Percentiles rank a stretch among this genome's conserved stretches.
Conservation (phyloP, 257 asterid genomes). For the Scutellaria minor region DNA sequence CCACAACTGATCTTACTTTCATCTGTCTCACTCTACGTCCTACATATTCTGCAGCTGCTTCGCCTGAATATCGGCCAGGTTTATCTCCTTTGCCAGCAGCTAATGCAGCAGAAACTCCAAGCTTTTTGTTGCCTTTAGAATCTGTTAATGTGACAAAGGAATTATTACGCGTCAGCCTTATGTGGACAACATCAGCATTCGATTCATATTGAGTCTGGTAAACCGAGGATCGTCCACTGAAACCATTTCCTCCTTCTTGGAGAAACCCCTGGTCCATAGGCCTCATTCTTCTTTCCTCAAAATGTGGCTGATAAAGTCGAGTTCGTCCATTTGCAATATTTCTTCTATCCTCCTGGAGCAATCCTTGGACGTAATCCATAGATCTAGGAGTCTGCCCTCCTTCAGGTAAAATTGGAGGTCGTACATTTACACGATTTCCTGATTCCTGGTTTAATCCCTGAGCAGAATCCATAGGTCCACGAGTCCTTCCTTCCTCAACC, state of each 20-base stretch:
- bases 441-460: background rate
- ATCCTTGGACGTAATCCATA: constrained; percentile 28
- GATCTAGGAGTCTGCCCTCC: constrained; percentile 28
- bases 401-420: constrained; percentile 30
- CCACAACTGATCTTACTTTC: constrained; percentile 73
- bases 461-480: constrained; percentile 41
- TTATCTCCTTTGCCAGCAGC: constrained; percentile 74
- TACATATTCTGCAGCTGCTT: constrained; percentile 83
- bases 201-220: constrained; percentile 49
- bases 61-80: constrained; percentile 68
- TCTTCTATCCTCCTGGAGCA: constrained; percentile 27
- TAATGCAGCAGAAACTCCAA: constrained; percentile 73
- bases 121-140: constrained; percentile 74
- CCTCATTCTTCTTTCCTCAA: background rate
- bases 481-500: constrained; percentile 40
- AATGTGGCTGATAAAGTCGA: background rate
- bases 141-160: constrained; percentile 82
- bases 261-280: constrained; percentile 24
- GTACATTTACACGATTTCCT: background rate
- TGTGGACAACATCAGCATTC: constrained; percentile 86
- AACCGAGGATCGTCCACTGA: constrained; percentile 16
- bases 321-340: constrained; percentile 12
- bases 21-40: constrained; percentile 75
- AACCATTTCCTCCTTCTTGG: constrained; percentile 21
- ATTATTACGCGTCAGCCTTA: constrained; percentile 83